A percentile compares a stretch with the other conserved stretches of the same genome.
phyloP scores from a whole-genome alignment of 345 rosid genomes.

The sweet orange (Citrus sinensis) region DNA sequence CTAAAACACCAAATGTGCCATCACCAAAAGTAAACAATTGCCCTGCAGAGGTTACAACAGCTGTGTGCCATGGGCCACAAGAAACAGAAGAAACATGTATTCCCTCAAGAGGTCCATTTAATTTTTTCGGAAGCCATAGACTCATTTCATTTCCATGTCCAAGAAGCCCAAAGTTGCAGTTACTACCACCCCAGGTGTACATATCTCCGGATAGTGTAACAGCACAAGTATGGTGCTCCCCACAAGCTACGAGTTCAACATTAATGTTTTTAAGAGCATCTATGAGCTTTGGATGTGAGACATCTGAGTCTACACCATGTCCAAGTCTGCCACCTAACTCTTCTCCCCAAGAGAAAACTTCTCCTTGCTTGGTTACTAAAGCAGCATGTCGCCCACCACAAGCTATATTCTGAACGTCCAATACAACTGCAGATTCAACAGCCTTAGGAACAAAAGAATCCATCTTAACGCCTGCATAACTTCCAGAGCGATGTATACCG shows the following conservation, averaged over 20 bases:
- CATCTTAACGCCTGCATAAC: slow-evolving; percentile 37
- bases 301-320: slow-evolving; percentile 74
- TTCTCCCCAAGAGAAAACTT: slow-evolving; percentile 77
- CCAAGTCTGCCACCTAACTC: slow-evolving; percentile 78
- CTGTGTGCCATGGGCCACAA: slow-evolving; percentile 88
- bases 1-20: slow-evolving; percentile 78
- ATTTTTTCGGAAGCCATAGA: slow-evolving; percentile 68
- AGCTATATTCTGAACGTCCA: slow-evolving; percentile 77
- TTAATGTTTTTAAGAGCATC: slow-evolving; percentile 60
- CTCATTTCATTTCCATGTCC: slow-evolving; percentile 66
- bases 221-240: slow-evolving; percentile 76
- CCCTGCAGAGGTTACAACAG: slow-evolving; percentile 74
- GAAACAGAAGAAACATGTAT: slow-evolving; percentile 70
- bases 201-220: slow-evolving; percentile 75
- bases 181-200: slow-evolving; percentile 71
- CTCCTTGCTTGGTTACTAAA: slow-evolving; percentile 74
- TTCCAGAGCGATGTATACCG: slow-evolving; percentile 48
- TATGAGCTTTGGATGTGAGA: slow-evolving; percentile 65
- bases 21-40: slow-evolving; percentile 77
- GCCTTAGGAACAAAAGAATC: slow-evolving; percentile 76
- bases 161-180: slow-evolving; percentile 57
- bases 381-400: slow-evolving; percentile 76
- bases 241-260: slow-evolving; percentile 68
- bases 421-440: slow-evolving; percentile 63
- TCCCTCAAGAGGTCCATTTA: slow-evolving; percentile 73